These are phyloP conservation scores for Ophiorrhiza pumila DNA, from an alignment of 257 asterid genomes.

Conservation along the genomic window DNA sequence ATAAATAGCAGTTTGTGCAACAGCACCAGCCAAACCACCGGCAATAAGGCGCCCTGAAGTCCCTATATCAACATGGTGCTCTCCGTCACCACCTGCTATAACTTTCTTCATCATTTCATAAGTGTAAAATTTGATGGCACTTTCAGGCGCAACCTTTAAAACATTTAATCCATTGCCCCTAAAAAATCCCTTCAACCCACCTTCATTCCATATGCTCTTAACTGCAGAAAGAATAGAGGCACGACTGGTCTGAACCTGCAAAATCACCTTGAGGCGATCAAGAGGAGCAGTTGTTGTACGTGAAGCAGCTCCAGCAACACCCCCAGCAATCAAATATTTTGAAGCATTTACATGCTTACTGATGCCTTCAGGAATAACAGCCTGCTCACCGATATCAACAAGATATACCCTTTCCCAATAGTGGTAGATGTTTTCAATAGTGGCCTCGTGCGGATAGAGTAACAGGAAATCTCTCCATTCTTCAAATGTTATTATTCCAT, in stretches of 20 bases:
- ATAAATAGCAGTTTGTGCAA: conserved; percentile 90
- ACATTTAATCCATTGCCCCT: conserved; percentile 93
- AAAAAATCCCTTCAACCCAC: conserved; percentile 66
- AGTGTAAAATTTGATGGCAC: conserved; percentile 90
- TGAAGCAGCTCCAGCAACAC: conserved; percentile 96
- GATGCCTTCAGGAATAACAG: conserved; percentile 92
- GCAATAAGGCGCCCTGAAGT: conserved; percentile 69
- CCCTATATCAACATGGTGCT: conserved; percentile 55
- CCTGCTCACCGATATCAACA: conserved; percentile 94
- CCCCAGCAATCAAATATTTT: conserved; percentile 89
- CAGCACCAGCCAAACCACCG: conserved; percentile 98
- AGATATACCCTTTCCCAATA: conserved; percentile 93
- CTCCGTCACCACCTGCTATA: conserved; percentile 49
- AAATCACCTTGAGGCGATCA: conserved; percentile 79
- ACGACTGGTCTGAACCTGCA: conserved; percentile 85
- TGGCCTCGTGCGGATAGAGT: conserved; percentile 93
- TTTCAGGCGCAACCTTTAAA: conserved; percentile 95
- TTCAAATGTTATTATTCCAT: conserved; percentile 91
- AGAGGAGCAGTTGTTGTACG: conserved; percentile 97
- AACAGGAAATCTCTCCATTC: conserved; percentile 98
- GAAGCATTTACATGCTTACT: conserved; percentile 80
- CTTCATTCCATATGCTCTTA: conserved; percentile 65
- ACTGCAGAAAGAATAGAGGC: conserved; percentile 68
- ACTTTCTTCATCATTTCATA: conserved; percentile 70
- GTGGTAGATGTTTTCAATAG: conserved; percentile 83